A percentile compares a stretch with the other conserved stretches of the same genome.
Conservation (phyloP, 805 yeast species). For the Kuraishia hungarica region DNA sequence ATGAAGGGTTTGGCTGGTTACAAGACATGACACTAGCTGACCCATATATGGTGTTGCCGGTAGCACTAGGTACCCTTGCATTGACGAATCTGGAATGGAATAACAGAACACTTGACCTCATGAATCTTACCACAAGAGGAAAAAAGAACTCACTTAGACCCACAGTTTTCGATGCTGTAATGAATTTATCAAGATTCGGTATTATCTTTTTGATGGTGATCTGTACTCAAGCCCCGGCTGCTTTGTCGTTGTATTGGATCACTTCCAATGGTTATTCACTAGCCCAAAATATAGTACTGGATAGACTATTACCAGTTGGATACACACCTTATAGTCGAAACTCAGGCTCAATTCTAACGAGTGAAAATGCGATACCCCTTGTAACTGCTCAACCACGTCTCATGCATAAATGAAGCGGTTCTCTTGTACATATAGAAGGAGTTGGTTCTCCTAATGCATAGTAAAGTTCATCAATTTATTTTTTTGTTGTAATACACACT, state of each 20-base stretch:
- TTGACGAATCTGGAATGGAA: conserved; percentile 81
- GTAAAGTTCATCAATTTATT: no score
- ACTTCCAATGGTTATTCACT: conserved; percentile 75
- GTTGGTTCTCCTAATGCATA: not conserved
- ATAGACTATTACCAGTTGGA: conserved; percentile 52
- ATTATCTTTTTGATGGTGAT: conserved; percentile 77
- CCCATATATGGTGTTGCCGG: conserved; percentile 57
- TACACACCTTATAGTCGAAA: conserved; percentile 32
- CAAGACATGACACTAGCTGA: conserved; percentile 52
- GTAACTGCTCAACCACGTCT: not conserved
- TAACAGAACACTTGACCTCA: conserved; percentile 48
- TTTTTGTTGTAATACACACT: not conserved
- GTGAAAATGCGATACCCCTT: not conserved
- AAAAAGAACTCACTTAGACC: conserved; percentile 38
- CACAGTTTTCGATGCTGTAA: conserved; percentile 52
- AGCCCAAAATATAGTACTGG: conserved; percentile 65
- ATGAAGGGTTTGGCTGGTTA: conserved; percentile 55
- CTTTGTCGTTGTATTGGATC: conserved; percentile 82
- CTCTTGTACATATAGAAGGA: not conserved
- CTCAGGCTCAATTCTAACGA: not conserved
- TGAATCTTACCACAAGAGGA: conserved; percentile 31
- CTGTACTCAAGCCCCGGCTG: conserved; percentile 79
- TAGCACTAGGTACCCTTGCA: conserved; percentile 61
- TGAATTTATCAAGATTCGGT: conserved; percentile 66
- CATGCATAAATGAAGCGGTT: not conserved